A percentile compares a stretch with the other conserved stretches of the same genome.
Evolutionary conservation across 2,329 filamentous ascomycete genomes (phyloP).

Genomic region (Sporothrix pallida): DNA sequence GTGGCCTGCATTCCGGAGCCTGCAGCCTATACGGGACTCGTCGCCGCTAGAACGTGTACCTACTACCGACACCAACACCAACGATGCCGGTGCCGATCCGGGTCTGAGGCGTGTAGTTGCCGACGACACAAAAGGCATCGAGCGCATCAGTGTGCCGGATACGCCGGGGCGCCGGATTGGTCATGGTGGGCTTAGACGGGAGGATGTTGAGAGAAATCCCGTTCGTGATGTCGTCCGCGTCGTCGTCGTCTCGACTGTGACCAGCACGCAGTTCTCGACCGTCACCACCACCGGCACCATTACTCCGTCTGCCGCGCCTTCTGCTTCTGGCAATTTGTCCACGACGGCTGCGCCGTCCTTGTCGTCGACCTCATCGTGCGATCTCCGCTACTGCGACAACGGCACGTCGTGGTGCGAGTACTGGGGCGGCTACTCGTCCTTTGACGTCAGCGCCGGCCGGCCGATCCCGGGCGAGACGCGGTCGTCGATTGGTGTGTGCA

Average conservation of each 20-base stretch:
- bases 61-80: not conserved
- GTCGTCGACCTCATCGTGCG: slow-evolving; percentile 29
- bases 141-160: not conserved
- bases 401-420: slow-evolving; percentile 39
- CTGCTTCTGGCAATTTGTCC: not conserved
- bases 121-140: not conserved
- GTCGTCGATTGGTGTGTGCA: slow-evolving; percentile 34
- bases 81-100: not conserved
- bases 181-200: not conserved
- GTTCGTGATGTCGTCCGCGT: not conserved
- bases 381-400: slow-evolving; percentile 36
- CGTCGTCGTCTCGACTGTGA: not conserved
- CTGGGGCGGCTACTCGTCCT: slow-evolving; percentile 39
- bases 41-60: not conserved
- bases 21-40: not conserved
- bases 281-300: slow-evolving; percentile 10
- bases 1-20: not conserved
- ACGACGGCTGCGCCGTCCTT: not conserved
- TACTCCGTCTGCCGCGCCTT: not conserved
- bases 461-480: slow-evolving; percentile 38
- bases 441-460: slow-evolving; percentile 32
- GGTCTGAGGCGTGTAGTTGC: not conserved
- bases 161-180: slow-evolving; percentile 8
- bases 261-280: slow-evolving; percentile 17
- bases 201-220: not conserved